Conservation (phyloP, 176 grass and related monocot species). For the Oryza nivara region DNA sequence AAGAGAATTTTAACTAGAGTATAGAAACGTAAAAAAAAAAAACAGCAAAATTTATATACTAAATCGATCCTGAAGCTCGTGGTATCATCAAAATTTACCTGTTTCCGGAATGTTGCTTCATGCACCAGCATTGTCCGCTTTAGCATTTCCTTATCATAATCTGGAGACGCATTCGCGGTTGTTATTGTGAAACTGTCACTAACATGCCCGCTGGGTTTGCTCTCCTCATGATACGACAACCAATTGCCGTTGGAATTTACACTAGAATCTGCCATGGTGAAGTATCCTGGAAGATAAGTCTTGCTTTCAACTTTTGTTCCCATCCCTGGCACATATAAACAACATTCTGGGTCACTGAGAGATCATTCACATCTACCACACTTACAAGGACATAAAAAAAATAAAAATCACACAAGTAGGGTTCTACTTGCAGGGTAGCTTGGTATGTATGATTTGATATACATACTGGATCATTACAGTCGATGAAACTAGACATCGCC, state of each 20-base stretch:
- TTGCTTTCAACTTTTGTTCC: slow-evolving; percentile 63
- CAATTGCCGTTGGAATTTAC: slow-evolving; percentile 55
- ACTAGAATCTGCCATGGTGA: slow-evolving; percentile 56
- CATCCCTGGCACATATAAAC: slow-evolving; percentile 56
- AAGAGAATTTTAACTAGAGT: slow-evolving; percentile 19
- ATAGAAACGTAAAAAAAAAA: slow-evolving; percentile 10
- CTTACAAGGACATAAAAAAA: background rate
- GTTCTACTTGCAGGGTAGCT: background rate
- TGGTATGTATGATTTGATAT: background rate
- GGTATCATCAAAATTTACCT: slow-evolving; percentile 51
- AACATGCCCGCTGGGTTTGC: slow-evolving; percentile 36
- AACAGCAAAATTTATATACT: background rate
- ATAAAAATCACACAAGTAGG: background rate
- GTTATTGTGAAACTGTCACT: slow-evolving; percentile 45
- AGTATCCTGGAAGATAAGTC: slow-evolving; percentile 60
- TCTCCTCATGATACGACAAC: slow-evolving; percentile 52
- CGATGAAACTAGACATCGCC: background rate
- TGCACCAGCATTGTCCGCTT: slow-evolving; percentile 82
- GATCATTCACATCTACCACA: slow-evolving; percentile 14
- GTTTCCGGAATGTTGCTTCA: slow-evolving; percentile 75
- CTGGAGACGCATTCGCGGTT: slow-evolving; percentile 49
- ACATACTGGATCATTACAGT: background rate
- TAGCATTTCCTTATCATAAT: slow-evolving; percentile 66
- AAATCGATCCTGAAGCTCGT: background rate
- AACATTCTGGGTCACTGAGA: slow-evolving; percentile 14